Evolutionary conservation across 1,139 yeast genomes (phyloP), one percentile per base, ranked within the genome.

Genomic region (Kodamaea ohmeri): DNA sequence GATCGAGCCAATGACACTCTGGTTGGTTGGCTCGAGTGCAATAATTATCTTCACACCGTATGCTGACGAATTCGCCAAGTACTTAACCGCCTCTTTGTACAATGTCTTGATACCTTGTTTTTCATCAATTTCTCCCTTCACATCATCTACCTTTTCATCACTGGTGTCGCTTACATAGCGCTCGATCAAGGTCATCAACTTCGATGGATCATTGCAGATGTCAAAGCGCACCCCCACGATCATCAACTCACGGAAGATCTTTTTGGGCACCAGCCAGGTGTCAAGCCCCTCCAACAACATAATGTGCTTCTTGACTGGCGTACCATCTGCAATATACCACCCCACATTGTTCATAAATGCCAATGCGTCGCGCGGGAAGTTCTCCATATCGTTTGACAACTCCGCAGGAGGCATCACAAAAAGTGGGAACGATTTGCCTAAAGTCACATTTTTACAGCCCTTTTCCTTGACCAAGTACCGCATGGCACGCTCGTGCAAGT

Each of bases 151-250:
- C 36, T 36, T 17, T 7, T 13, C 28, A 30, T 43, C 35, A 33
- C 36, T 25, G 12, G 41, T 38, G 6, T 36, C 34, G 12, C 39
- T 40, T 5, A 37, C 29, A 18, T 49, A 45, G 13, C 54, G 41
- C 17, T 50, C 53, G 12, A 78, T 61, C 21, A 73, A 53, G 12
- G 60, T 59, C 51, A 65, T 55, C 37, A 73, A 54, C 42, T 69
- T 68, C 9, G 59, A 60, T 3, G 69, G 58, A 38, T 71, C 65
- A 35, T 53, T 64, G 50, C 82, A 74, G 15, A 78, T 67, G 52
- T 77, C 82, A 56, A 77, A 78, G 42, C 78, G 60, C 20, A 76
- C 77, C 2, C 83, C 83, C 22, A 78, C 79, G 43, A 77, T 74
- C 65, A 75, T 78, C 44, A 78, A 63, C 47, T 78, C 82, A 39